Base-by-base conservation (phyloP, 371 early-diverging fungal genomes). In the Gilbertella persicaria region DNA sequence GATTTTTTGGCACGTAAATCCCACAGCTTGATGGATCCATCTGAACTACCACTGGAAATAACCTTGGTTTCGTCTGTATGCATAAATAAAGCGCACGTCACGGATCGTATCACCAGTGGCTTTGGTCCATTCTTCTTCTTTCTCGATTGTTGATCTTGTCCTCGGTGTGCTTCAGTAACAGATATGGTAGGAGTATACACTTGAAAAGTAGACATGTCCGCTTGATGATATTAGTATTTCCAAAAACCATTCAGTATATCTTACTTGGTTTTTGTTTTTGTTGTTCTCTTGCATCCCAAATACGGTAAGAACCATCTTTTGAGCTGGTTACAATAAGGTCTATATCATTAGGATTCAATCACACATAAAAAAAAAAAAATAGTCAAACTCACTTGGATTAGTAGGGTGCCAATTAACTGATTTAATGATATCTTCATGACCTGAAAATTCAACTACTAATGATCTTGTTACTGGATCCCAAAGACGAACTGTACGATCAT, bases 271-370 rank as follows among this genome's bases (percentile, higher is more conserved):
- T 42, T 13, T 23, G 19, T 0, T 39, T n/a, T 25, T 23, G 35
- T n/a, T 41, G 25, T 52, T 52, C 56, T 14, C 90, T 66, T 0
- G 71, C 73, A 66, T 90, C 90, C 87, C 87, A 90, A 12, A 86
- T 57, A 29, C 69, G 60, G 50, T 84, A 82, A 6, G 65, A 50
- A 0, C 90, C 90, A 58, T 88, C 88, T 36, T 84, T 75, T 8
- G 83, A 73, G 2, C 75, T 79, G 3, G 89, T 82, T 2, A 80
- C 80, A 42, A 85, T 61, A 6, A 85, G 41, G 61, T 79, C 86
- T 87, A 57, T 4, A n/a, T 7, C 12, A 26, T 16, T 9, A 7
- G 3, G n/a, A n/a, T n/a, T n/a, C n/a, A n/a, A n/a, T n/a, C n/a
- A n/a, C n/a, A 13, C 24, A 14, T 25, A 16, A 30, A 26, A 8